A percentile compares a stretch with the other conserved stretches of the same genome.
Evolutionary conservation across 768 basidiomycete genomes (phyloP).

Genomic region (Aureoboletus auriporus): DNA sequence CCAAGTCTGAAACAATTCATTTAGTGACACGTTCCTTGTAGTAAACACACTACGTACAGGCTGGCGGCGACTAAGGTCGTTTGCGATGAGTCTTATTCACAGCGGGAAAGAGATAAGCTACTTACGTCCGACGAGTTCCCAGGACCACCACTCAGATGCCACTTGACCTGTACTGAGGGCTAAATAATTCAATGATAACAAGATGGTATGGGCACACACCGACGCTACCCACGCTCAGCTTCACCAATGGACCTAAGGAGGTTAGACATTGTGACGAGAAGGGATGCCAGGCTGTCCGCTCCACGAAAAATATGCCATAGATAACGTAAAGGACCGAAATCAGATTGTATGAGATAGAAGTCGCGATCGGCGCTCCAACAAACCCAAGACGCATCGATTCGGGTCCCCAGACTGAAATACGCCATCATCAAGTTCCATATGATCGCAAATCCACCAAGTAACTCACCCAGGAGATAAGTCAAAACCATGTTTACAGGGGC

Average conservation of each 20-base stretch:
- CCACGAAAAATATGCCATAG: slow-evolving; percentile 64
- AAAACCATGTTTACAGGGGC: too few species aligned
- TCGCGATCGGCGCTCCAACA: slow-evolving; percentile 88
- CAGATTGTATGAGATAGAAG: slow-evolving; percentile 83
- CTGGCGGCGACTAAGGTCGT: slow-evolving; percentile 46
- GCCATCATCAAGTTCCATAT: slow-evolving; percentile 48
- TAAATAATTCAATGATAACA: neutral
- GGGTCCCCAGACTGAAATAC: slow-evolving; percentile 86
- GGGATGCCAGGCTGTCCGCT: slow-evolving; percentile 81
- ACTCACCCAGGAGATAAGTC: slow-evolving; percentile 48
- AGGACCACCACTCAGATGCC: slow-evolving; percentile 95
- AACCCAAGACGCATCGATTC: slow-evolving; percentile 75
- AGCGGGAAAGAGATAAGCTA: neutral
- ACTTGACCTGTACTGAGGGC: slow-evolving; percentile 50
- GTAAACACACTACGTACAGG: slow-evolving; percentile 32
- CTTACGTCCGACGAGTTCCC: slow-evolving; percentile 72
- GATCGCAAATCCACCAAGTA: neutral
- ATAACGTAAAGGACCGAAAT: slow-evolving; percentile 57
- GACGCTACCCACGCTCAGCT: slow-evolving; percentile 78
- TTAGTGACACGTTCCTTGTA: slow-evolving; percentile 3
- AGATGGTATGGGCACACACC: slow-evolving; percentile 35
- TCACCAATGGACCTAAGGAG: slow-evolving; percentile 61
- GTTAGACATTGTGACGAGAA: slow-evolving; percentile 61
- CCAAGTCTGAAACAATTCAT: slow-evolving; percentile 55
- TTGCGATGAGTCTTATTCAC: slow-evolving; percentile 2